These are phyloP conservation scores for Ceriops tagal DNA, from an alignment of 345 rosid species.

Conservation along the genomic window DNA sequence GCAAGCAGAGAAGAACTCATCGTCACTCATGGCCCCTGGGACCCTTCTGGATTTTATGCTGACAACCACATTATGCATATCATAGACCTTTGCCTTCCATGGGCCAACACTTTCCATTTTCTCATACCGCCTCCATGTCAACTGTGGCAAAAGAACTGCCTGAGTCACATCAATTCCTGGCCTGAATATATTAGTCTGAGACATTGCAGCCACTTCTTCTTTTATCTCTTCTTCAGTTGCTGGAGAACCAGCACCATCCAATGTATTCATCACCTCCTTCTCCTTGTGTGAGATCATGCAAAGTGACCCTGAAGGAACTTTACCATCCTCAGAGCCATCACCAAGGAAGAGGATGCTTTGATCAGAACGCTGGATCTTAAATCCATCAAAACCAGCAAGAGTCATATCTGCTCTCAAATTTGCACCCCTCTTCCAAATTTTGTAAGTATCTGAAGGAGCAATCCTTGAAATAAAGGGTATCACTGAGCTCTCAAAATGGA, in stretches of 20 bases:
- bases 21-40: slow-evolving; percentile 95
- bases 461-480: slow-evolving; percentile 89
- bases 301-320: slow-evolving; percentile 67
- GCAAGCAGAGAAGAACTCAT: slow-evolving; percentile 70
- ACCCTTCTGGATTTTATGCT: slow-evolving; percentile 88
- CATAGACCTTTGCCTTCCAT: slow-evolving; percentile 96
- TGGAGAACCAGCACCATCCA: slow-evolving; percentile 82
- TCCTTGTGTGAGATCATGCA: slow-evolving; percentile 93
- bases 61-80: slow-evolving; percentile 95
- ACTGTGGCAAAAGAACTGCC: slow-evolving; percentile 84
- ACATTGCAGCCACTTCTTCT: slow-evolving; percentile 89
- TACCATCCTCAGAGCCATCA: slow-evolving; percentile 86
- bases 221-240: slow-evolving; percentile 81
- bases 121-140: slow-evolving; percentile 94
- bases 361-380: slow-evolving; percentile 83
- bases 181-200: slow-evolving; percentile 82
- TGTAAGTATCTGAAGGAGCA: slow-evolving; percentile 95
- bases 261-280: slow-evolving; percentile 87
- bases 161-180: slow-evolving; percentile 95
- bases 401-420: slow-evolving; percentile 97
- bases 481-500: slow-evolving; percentile 93
- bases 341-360: slow-evolving; percentile 93
- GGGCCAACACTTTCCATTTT: slow-evolving; percentile 81
- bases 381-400: slow-evolving; percentile 94
- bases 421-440: slow-evolving; percentile 90